Percentiles rank a stretch among this genome's conserved stretches.
Evolutionary conservation across 2,329 filamentous ascomycete genomes (phyloP).

Genomic region (Chaetomiaceae sp.): DNA sequence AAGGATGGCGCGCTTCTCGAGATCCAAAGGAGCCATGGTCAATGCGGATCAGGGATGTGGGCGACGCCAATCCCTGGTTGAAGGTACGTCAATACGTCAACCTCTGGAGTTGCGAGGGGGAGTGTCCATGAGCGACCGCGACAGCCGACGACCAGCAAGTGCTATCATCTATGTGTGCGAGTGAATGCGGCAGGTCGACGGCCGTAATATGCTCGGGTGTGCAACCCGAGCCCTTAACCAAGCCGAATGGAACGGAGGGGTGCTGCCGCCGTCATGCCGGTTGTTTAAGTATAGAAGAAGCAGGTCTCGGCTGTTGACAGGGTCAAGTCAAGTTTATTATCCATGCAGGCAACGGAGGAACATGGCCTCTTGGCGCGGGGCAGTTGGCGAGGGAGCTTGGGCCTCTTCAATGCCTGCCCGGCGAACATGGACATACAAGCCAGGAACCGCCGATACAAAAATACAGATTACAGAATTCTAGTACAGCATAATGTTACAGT

Average conservation of each 20-base stretch:
- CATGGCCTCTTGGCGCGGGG: background rate
- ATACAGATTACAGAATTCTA: conserved; percentile 4
- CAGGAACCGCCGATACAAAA: no score
- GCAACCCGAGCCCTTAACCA: background rate
- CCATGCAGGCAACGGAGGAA: background rate
- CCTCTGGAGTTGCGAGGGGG: background rate
- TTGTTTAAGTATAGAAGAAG: background rate
- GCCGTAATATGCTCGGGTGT: background rate
- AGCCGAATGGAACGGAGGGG: background rate
- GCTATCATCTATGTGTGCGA: no score
- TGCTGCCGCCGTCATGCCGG: background rate
- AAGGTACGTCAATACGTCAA: no score
- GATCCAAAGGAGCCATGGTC: conserved; percentile 9
- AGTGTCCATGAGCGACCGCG: no score
- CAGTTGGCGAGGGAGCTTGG: no score
- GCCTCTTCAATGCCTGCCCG: no score
- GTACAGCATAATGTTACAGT: conserved; percentile 22
- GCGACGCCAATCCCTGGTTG: background rate
- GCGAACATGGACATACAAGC: no score
- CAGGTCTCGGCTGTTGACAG: conserved; percentile 7
- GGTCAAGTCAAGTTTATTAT: no score
- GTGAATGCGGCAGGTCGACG: no score
- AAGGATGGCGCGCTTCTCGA: conserved; percentile 11
- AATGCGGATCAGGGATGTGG: no score
- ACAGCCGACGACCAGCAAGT: no score